Conservation (phyloP, 2,329 filamentous ascomycete species). For the Arthroderma uncinatum region DNA sequence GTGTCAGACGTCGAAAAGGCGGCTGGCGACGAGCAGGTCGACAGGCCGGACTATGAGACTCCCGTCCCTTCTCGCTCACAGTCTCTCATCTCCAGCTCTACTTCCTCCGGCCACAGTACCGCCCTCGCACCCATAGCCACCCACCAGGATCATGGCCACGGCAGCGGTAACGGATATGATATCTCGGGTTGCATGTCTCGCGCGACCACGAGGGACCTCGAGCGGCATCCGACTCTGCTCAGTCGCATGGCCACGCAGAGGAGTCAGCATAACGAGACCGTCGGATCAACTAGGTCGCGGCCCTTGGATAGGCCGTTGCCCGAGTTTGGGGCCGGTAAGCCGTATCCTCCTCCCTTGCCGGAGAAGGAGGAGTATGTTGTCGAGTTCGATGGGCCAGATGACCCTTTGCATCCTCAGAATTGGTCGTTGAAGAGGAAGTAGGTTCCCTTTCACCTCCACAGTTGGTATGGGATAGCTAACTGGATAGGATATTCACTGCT, state of each 20-base stretch:
- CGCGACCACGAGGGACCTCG: constrained; percentile 27
- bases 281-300: constrained; percentile 24
- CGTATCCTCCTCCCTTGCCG: constrained; percentile 45
- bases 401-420: constrained; percentile 78
- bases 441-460: no score
- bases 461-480: no score
- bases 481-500: constrained; percentile 11
- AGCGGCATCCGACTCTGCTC: constrained; percentile 29
- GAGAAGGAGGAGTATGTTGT: constrained; percentile 51
- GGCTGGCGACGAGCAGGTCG: constrained; percentile 16
- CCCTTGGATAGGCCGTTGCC: constrained; percentile 27
- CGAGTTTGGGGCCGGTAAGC: constrained; percentile 43
- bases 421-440: constrained; percentile 72
- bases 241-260: constrained; percentile 33
- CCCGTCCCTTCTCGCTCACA: constrained; percentile 7
- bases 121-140: constrained; percentile 18
- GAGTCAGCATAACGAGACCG: constrained; percentile 34
- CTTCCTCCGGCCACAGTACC: constrained; percentile 18
- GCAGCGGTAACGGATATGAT: constrained; percentile 3
- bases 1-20: constrained; percentile 30
- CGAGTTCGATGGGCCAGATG: constrained; percentile 70
- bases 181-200: constrained; percentile 19
- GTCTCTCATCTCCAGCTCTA: constrained; percentile 13
- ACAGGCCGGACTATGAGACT: constrained; percentile 10
- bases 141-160: constrained; percentile 11